phyloP scores from a whole-genome alignment of 2,329 filamentous ascomycete genomes.

The Raffaelea deltoideospora region DNA sequence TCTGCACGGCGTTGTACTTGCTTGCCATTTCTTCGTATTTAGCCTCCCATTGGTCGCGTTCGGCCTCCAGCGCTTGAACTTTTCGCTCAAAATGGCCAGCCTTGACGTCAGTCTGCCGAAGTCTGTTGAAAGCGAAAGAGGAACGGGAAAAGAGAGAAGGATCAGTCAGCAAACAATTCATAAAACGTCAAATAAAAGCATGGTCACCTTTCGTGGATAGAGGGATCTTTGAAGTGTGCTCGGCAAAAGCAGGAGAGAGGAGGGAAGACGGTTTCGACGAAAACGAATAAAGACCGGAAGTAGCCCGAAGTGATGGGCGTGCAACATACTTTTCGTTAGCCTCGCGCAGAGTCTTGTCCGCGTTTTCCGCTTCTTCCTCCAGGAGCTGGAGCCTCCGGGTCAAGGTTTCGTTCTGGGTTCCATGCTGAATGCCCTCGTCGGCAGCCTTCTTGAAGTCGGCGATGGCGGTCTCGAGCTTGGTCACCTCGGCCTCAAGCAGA shows the following conservation, averaged over 20 bases:
- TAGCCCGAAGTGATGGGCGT: constrained; percentile 7
- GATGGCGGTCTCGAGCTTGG: constrained; percentile 75
- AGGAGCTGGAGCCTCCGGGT: constrained; percentile 87
- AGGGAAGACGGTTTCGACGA: not conserved
- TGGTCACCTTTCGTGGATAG: constrained; percentile 6
- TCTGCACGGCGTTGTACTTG: constrained; percentile 72
- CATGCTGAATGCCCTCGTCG: constrained; percentile 66
- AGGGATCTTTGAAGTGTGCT: constrained; percentile 5
- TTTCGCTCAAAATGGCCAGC: constrained; percentile 98
- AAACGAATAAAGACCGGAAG: not conserved
- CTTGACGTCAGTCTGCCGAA: constrained; percentile 98
- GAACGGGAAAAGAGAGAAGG: constrained; percentile 7
- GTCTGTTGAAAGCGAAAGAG: constrained; percentile 50
- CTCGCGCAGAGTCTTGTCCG: constrained; percentile 91
- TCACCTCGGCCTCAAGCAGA: constrained; percentile 76
- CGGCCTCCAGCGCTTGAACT: constrained; percentile 86
- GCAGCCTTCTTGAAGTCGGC: constrained; percentile 80
- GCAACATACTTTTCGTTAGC: constrained; percentile 88
- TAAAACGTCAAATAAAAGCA: constrained; percentile 1
- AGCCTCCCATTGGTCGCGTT: constrained; percentile 86
- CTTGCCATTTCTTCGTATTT: constrained; percentile 97
- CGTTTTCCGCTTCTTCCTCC: constrained; percentile 94
- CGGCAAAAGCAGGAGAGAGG: constrained; percentile 2
- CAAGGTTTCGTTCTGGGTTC: constrained; percentile 81
- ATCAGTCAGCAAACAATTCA: constrained; percentile 1